Base-by-base conservation (phyloP, 2,329 filamentous ascomycete genomes). In the Gliomastix tumulicola region DNA sequence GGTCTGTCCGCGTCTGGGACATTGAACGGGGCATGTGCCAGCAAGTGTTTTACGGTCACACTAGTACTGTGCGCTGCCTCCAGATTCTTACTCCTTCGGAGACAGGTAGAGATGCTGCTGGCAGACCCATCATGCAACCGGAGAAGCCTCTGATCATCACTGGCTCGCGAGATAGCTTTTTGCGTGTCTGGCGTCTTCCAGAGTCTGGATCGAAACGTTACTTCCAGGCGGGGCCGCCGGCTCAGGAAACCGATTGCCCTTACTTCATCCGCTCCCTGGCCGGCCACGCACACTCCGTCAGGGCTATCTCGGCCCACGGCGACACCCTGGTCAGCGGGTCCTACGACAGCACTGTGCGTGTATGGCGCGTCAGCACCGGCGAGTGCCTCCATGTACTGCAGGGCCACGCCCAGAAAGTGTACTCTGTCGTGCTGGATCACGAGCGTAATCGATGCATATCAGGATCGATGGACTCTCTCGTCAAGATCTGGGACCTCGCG, bases 1-100 rank as follows among this genome's bases (percentile, higher is more conserved):
- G 92, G 32, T 94, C 92, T 10, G 92, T 98, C n/a, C 81, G 92
- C n/a, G 90, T 98, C 0, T 98, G 92, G 92, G 90, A 98, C 55
- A 96, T 98, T 44, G 88, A 94, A 53, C 84, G 84, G 49, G 92
- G 89, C 1, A 76, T 85, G 32, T 96, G 90, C 59, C 90, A 89
- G 10, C 92, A 98, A 55, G 83, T 95, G 1, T 98, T 98, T 56
- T 89, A 96, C 54, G 94, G 92, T 1, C 92, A 98, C 55, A 98
- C 92, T 9, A 97, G 90, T 30, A 98, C 92, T 12, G 92, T 98
- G 4, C 82, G 92, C 44, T 98, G 92, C 54, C 67, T 98, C 42
- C 89, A 97, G 55, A 97, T 98, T 39, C 69, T 98, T 30, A 84
- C 94, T 72, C 88, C 92, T 1, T 82, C 82, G 2, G 75, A 88